Conservation (phyloP, 352 stramenopile species). For the Pythium sukuiense region DNA sequence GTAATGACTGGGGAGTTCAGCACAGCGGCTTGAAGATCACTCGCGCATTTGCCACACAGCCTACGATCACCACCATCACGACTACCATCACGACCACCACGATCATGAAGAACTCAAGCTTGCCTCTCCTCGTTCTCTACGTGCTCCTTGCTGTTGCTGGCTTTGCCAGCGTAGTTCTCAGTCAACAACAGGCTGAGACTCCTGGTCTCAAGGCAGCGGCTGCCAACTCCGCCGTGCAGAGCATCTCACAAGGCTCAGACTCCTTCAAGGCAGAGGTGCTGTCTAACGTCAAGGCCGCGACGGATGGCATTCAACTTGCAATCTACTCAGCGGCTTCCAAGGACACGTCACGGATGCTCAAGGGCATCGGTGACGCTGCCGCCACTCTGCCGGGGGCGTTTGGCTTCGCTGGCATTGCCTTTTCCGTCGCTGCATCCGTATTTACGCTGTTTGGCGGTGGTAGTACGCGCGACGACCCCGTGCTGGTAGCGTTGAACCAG, state of each 20-base stretch:
- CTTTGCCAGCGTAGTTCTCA: neutral
- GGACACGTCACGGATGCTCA: slow-evolving; percentile 40
- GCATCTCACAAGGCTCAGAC: slow-evolving; percentile 23
- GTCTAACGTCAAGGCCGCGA: slow-evolving; percentile 38
- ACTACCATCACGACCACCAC: neutral
- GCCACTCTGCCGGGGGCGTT: slow-evolving; percentile 35
- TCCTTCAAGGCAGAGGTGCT: slow-evolving; percentile 19
- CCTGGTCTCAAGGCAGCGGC: neutral
- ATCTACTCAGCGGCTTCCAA: slow-evolving; percentile 29
- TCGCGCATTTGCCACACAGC: slow-evolving; percentile 5
- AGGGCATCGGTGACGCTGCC: slow-evolving; percentile 41
- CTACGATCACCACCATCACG: neutral
- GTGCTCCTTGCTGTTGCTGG: neutral
- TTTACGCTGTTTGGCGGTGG: slow-evolving; percentile 20
- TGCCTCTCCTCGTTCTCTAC: neutral
- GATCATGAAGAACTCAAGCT: neutral
- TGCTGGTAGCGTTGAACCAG: slow-evolving; percentile 32
- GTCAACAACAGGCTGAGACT: neutral
- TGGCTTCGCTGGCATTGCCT: slow-evolving; percentile 41
- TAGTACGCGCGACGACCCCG: slow-evolving; percentile 28
- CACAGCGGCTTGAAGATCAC: neutral
- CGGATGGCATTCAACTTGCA: slow-evolving; percentile 46
- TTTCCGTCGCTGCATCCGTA: slow-evolving; percentile 43
- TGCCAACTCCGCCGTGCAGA: slow-evolving; percentile 28
- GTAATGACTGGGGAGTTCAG: neutral